A percentile compares a stretch with the other conserved stretches of the same genome.
These are phyloP conservation scores for Aspergillus quadricinctus DNA, from an alignment of 2,329 filamentous ascomycete genomes.

Conservation along the genomic window DNA sequence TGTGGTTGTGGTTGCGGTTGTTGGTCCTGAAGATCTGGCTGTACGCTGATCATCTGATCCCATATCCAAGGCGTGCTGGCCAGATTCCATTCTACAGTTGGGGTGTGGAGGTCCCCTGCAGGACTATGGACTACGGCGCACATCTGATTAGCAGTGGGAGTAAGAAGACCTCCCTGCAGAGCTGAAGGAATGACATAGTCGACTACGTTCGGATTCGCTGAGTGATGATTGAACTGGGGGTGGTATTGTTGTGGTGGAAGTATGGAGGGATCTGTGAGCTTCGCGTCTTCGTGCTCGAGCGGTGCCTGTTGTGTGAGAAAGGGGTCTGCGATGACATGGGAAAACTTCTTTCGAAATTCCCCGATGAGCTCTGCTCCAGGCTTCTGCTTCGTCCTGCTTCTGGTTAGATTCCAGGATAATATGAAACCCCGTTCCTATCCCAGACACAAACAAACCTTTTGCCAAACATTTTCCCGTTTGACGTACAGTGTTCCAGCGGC, in stretches of 20 bases:
- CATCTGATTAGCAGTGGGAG: not conserved
- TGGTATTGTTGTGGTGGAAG: not conserved
- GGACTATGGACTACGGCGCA: constrained; percentile 5
- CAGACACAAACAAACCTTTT: not conserved
- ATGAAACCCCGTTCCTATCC: not conserved
- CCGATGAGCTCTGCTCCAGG: not conserved
- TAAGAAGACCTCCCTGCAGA: not conserved
- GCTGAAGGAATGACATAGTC: not conserved
- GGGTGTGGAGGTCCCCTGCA: constrained; percentile 4
- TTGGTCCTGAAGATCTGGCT: not conserved
- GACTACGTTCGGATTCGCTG: not conserved
- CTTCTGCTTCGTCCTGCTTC: not conserved
- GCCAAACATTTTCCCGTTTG: not conserved
- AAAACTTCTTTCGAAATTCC: not conserved
- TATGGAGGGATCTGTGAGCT: not conserved
- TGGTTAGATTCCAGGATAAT: not conserved
- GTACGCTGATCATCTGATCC: not conserved
- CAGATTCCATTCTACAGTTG: not conserved
- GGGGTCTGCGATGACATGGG: not conserved
- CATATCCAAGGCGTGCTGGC: not conserved
- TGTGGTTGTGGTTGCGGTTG: not conserved
- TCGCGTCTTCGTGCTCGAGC: not conserved
- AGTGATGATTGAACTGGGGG: not conserved
- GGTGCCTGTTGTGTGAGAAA: not conserved
- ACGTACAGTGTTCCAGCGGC: not conserved